phyloP scores from a whole-genome alignment of 306 rosid genomes.

The Datisca glomerata region DNA sequence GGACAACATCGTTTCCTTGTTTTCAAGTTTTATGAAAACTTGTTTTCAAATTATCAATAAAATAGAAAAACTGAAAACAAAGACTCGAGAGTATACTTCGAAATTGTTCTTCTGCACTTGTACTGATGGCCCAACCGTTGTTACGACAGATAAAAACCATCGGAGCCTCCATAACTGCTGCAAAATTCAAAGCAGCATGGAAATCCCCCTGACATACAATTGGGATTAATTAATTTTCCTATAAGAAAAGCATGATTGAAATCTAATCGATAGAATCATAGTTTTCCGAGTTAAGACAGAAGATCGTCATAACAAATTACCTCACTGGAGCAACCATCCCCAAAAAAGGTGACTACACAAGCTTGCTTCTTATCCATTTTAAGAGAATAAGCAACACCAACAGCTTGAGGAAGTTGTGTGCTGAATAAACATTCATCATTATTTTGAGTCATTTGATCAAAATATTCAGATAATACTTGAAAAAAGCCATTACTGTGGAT shows the following conservation, averaged over 20 bases:
- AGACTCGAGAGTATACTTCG: conserved; percentile 37
- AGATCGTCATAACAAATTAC: conserved; percentile 19
- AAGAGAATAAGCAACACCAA: conserved; percentile 61
- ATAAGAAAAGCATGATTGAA: not conserved
- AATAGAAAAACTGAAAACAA: not conserved
- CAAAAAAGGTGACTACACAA: conserved; percentile 44
- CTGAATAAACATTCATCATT: conserved; percentile 15
- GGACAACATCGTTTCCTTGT: too few relatives aligned
- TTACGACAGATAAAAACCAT: conserved; percentile 84
- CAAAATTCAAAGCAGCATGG: conserved; percentile 85
- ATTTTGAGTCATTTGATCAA: not conserved
- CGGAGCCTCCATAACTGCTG: conserved; percentile 78
- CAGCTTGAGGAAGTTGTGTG: conserved; percentile 74
- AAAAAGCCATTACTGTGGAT: not conserved
- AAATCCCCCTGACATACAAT: conserved; percentile 82
- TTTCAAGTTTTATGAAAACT: not conserved
- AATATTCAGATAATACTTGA: not conserved
- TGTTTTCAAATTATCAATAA: not conserved
- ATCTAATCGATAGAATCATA: not conserved
- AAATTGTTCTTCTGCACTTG: conserved; percentile 85
- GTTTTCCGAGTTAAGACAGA: not conserved
- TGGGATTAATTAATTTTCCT: too few relatives aligned
- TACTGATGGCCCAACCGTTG: conserved; percentile 99
- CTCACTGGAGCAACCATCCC: conserved; percentile 66
- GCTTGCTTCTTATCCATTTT: conserved; percentile 50